These are phyloP conservation scores for Mycena vitilis DNA, from an alignment of 768 basidiomycete genomes.

Conservation along the genomic window DNA sequence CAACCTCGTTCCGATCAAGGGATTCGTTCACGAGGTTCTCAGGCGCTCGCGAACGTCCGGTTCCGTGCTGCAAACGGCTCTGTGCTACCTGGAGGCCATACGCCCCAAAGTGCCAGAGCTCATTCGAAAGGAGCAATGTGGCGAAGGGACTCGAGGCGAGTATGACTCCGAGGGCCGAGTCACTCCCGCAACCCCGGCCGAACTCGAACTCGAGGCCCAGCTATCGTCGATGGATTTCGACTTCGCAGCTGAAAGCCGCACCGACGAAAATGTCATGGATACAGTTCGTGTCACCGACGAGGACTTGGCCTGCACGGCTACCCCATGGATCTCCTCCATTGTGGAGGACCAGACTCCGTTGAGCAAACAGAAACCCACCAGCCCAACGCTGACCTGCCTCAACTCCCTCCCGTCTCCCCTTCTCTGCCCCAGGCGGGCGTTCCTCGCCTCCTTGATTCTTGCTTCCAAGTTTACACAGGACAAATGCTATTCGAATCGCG, in stretches of 20 bases:
- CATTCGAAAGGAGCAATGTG: slow-evolving; percentile 60
- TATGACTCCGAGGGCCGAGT: slow-evolving; percentile 57
- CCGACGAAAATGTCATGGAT: slow-evolving; percentile 47
- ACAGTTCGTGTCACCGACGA: slow-evolving; percentile 58
- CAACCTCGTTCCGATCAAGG: slow-evolving; percentile 69
- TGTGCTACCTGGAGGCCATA: slow-evolving; percentile 90
- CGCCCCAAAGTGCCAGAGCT: slow-evolving; percentile 77
- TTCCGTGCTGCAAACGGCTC: slow-evolving; percentile 85
- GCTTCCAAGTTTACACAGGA: slow-evolving; percentile 96
- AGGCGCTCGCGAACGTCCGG: slow-evolving; percentile 88
- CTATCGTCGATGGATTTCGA: slow-evolving; percentile 38
- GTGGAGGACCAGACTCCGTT: slow-evolving; percentile 15
- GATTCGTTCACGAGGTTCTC: slow-evolving; percentile 90
- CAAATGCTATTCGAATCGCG: slow-evolving; percentile 91
- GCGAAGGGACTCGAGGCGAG: slow-evolving; percentile 55
- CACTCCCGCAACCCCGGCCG: slow-evolving; percentile 54
- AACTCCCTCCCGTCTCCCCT: slow-evolving; percentile 78
- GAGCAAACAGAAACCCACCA: slow-evolving; percentile 21
- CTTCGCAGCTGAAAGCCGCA: slow-evolving; percentile 26
- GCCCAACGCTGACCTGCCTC: slow-evolving; percentile 33
- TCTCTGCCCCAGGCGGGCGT: slow-evolving; percentile 88
- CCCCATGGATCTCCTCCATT: slow-evolving; percentile 22
- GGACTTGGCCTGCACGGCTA: slow-evolving; percentile 35
- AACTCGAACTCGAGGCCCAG: slow-evolving; percentile 55
- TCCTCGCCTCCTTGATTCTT: slow-evolving; percentile 88